These are phyloP conservation scores for Gleditsia sinensis DNA, from an alignment of 306 rosid species.

Conservation along the genomic window DNA sequence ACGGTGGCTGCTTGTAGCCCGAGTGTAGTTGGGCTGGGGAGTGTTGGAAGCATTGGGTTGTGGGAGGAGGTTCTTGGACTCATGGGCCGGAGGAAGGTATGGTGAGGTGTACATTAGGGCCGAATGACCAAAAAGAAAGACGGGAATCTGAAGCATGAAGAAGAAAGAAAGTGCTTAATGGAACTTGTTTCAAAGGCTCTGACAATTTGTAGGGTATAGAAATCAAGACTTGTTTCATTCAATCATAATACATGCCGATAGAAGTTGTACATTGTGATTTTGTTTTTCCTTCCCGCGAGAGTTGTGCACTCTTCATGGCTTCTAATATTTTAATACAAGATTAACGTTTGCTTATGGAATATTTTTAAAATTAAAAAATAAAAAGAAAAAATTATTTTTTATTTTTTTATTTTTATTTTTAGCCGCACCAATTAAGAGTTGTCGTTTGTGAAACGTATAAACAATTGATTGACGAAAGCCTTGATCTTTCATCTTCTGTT, in stretches of 20 bases:
- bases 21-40: constrained; percentile 56
- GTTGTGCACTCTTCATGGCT: not conserved
- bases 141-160: not conserved
- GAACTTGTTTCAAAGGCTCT: constrained; percentile 11
- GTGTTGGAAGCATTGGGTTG: constrained; percentile 54
- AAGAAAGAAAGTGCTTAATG: too few species aligned
- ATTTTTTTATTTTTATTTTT: too few species aligned
- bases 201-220: not conserved
- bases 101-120: constrained; percentile 22
- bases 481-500: too few species aligned
- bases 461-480: too few species aligned
- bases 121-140: too few species aligned
- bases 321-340: not conserved
- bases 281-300: not conserved
- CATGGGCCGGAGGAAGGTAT: constrained; percentile 68
- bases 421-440: too few species aligned
- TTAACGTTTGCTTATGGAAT: too few species aligned
- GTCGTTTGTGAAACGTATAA: too few species aligned
- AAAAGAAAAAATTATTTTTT: too few species aligned
- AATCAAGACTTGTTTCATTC: not conserved
- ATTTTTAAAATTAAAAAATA: too few species aligned
- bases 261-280: constrained; percentile 7
- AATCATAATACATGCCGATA: not conserved
- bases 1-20: constrained; percentile 90
- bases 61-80: constrained; percentile 87